These are phyloP conservation scores for Asterophora parasitica DNA, from an alignment of 768 basidiomycete genomes.

Conservation along the genomic window DNA sequence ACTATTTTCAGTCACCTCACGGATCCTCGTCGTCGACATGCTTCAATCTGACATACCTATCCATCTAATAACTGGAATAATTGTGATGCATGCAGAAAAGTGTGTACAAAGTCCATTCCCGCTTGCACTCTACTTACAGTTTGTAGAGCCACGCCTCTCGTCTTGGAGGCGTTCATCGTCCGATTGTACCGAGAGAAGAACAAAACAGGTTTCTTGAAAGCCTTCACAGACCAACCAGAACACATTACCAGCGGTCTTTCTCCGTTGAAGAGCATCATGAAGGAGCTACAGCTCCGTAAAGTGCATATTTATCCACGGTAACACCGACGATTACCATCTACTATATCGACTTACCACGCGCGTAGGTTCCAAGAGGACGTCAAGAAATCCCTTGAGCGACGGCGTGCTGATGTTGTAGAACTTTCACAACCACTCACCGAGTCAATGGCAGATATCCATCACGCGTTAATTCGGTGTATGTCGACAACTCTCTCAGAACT, in stretches of 20 bases:
- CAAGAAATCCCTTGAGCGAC: slow-evolving; percentile 73
- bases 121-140: neutral
- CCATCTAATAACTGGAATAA: slow-evolving; percentile 81
- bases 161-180: slow-evolving; percentile 89
- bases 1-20: slow-evolving; percentile 86
- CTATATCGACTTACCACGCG: neutral
- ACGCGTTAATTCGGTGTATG: slow-evolving; percentile 92
- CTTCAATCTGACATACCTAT: slow-evolving; percentile 81
- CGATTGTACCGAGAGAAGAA: slow-evolving; percentile 89
- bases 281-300: slow-evolving; percentile 83
- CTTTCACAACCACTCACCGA: slow-evolving; percentile 82
- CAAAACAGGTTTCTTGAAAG: slow-evolving; percentile 87
- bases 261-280: slow-evolving; percentile 88
- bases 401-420: slow-evolving; percentile 89
- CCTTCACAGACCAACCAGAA: slow-evolving; percentile 96
- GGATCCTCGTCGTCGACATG: slow-evolving; percentile 95
- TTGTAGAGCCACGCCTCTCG: slow-evolving; percentile 74
- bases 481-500: slow-evolving; percentile 83
- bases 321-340: slow-evolving; percentile 1
- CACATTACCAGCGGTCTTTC: slow-evolving; percentile 90
- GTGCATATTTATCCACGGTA: slow-evolving; percentile 93
- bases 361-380: slow-evolving; percentile 86
- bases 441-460: slow-evolving; percentile 88
- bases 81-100: slow-evolving; percentile 91
- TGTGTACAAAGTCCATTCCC: slow-evolving; percentile 26